These are phyloP conservation scores for Sclerotinia spermophila DNA, from an alignment of 2,329 filamentous ascomycete genomes.

Conservation along the genomic window DNA sequence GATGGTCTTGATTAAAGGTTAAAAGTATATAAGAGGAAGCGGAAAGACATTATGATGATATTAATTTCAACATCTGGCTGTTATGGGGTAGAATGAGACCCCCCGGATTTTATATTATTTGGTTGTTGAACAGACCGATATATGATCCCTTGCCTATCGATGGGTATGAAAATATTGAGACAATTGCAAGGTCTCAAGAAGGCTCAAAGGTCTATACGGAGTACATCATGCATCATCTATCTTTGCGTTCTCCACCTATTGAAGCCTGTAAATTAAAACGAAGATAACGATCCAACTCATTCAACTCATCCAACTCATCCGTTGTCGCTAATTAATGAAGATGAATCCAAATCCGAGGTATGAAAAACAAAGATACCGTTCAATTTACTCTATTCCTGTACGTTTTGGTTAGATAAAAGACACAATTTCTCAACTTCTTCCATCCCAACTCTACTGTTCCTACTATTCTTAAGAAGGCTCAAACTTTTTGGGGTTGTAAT, in stretches of 20 bases:
- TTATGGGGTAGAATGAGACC: conserved; percentile 3
- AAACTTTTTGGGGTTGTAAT: background rate
- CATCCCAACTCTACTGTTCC: background rate
- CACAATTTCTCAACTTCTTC: background rate
- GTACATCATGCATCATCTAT: background rate
- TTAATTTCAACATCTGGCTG: background rate
- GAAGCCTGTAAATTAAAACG: background rate
- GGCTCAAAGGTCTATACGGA: no score
- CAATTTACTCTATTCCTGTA: background rate
- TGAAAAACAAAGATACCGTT: background rate
- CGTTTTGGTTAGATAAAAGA: background rate
- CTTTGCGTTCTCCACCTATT: background rate
- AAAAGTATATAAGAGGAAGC: background rate
- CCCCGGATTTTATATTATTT: conserved; percentile 8
- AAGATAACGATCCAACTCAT: background rate
- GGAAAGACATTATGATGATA: background rate
- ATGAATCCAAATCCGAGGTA: background rate
- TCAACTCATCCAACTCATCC: no score
- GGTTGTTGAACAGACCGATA: conserved; percentile 4
- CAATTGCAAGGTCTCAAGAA: background rate
- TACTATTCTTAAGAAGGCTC: background rate
- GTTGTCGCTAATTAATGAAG: background rate
- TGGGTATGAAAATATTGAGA: background rate
- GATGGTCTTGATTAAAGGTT: background rate
- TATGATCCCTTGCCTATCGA: background rate